Conservation (phyloP, 2,329 filamentous ascomycete species). For the Cytospora paraplurivora region DNA sequence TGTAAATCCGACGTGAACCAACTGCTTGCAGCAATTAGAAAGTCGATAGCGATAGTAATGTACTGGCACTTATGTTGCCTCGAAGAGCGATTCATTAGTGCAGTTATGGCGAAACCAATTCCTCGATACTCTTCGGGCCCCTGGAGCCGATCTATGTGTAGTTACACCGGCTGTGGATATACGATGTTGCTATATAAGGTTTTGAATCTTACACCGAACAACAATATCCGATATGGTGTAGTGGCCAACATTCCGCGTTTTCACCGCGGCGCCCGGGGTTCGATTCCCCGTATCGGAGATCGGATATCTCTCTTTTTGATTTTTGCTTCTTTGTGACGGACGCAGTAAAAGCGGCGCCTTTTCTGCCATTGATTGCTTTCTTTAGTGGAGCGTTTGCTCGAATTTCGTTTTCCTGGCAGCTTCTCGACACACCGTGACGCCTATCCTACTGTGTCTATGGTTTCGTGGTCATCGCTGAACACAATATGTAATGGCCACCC, state of each 20-base stretch:
- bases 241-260: conserved; percentile 31
- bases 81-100: no score
- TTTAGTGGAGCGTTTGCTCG: not conserved
- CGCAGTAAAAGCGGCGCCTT: not conserved
- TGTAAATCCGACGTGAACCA: no score
- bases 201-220: not conserved
- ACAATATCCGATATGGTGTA: conserved; percentile 29
- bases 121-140: no score
- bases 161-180: not conserved
- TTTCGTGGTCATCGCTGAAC: no score
- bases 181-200: accelerated
- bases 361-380: not conserved
- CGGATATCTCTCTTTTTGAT: conserved; percentile 13
- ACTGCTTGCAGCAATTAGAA: no score
- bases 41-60: no score
- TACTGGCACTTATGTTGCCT: no score
- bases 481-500: no score
- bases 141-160: not conserved
- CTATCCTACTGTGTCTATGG: no score
- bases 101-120: no score
- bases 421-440: no score
- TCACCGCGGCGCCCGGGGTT: conserved; percentile 32
- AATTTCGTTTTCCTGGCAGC: no score
- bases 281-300: conserved; percentile 32
- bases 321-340: not conserved